Evolutionary conservation across 2,329 filamentous ascomycete species (phyloP).

Genomic region (Botrytis squamosa): DNA sequence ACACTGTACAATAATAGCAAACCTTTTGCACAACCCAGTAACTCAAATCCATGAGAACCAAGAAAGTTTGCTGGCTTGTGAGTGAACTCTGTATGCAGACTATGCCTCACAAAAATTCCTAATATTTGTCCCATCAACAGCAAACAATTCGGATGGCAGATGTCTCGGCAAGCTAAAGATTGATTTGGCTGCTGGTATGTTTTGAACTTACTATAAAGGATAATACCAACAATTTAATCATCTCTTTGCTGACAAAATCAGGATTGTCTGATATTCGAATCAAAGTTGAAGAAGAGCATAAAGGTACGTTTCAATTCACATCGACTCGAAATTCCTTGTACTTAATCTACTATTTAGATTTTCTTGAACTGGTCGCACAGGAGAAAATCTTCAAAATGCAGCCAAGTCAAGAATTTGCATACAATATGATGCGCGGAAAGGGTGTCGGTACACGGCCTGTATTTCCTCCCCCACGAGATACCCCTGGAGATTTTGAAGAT

Average conservation of each 20-base stretch:
- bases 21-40: not conserved
- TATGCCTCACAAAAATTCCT: constrained; percentile 1
- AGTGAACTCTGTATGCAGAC: not conserved
- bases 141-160: not conserved
- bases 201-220: not conserved
- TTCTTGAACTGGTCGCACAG: constrained; percentile 10
- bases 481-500: not conserved
- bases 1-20: not conserved
- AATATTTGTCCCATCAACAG: constrained; percentile 7
- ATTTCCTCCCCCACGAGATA: constrained; percentile 8
- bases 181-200: constrained; percentile 12
- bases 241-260: not conserved
- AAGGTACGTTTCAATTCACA: constrained; percentile 6
- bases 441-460: constrained; percentile 10
- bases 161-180: constrained; percentile 3
- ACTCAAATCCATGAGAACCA: not conserved
- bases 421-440: constrained; percentile 19
- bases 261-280: constrained; percentile 13
- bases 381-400: constrained; percentile 1
- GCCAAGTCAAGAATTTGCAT: constrained; percentile 14
- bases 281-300: constrained; percentile 12
- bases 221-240: not conserved
- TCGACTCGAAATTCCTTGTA: not conserved
- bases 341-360: constrained; percentile 3
- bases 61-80: not conserved